A percentile compares a stretch with the other conserved stretches of the same genome.
These are phyloP conservation scores for Myotisia sp. DNA, from an alignment of 2,329 filamentous ascomycete genomes.

Conservation along the genomic window DNA sequence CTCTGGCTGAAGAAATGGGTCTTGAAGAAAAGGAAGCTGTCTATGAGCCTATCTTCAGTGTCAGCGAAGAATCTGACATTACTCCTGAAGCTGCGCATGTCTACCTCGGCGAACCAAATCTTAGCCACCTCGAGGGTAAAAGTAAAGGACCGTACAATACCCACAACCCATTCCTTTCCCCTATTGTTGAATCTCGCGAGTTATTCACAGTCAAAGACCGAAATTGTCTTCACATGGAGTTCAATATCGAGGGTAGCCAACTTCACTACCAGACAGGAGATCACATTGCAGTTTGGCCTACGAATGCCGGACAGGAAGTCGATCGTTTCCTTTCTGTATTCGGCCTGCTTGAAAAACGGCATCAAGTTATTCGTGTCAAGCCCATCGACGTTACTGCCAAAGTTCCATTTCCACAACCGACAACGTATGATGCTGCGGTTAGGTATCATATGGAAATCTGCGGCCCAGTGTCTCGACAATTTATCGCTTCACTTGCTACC, in stretches of 20 bases:
- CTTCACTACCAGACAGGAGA: conserved; percentile 91
- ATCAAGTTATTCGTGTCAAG: conserved; percentile 77
- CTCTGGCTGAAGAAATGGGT: conserved; percentile 66
- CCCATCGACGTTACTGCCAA: conserved; percentile 88
- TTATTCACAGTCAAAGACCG: conserved; percentile 78
- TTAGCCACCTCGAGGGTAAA: conserved; percentile 76
- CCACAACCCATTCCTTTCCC: conserved; percentile 93
- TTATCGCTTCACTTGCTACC: conserved; percentile 69
- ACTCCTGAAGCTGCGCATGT: conserved; percentile 63
- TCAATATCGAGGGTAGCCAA: conserved; percentile 80
- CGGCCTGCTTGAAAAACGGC: conserved; percentile 59
- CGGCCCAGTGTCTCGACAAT: conserved; percentile 89
- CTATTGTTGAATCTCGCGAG: conserved; percentile 80
- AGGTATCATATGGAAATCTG: conserved; percentile 97
- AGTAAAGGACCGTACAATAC: conserved; percentile 85
- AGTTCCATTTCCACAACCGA: conserved; percentile 92
- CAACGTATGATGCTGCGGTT: conserved; percentile 83
- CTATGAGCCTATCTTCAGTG: conserved; percentile 82
- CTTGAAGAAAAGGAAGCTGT: conserved; percentile 90
- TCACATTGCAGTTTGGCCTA: conserved; percentile 94
- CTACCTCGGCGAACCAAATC: conserved; percentile 91
- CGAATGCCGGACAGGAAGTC: conserved; percentile 82
- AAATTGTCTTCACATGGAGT: conserved; percentile 93
- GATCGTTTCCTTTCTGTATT: conserved; percentile 74
- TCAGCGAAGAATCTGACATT: conserved; percentile 61